Base-by-base conservation (phyloP, 306 rosid species). In the Citrullus mucosospermus region DNA sequence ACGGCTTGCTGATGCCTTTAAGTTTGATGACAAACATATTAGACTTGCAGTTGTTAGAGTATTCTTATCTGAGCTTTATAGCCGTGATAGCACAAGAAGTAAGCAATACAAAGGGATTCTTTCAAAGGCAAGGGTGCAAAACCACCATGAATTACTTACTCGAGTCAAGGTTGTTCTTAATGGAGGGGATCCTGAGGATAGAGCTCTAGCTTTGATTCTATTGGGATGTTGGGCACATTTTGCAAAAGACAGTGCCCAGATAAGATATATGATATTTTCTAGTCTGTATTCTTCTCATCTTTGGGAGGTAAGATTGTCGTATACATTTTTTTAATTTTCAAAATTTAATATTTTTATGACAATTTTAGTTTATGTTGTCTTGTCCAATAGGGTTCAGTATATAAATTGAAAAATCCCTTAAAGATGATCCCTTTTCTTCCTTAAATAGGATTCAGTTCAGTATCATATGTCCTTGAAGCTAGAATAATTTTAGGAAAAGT, bases 161-260 rank as follows among this genome's bases (percentile, higher is more conserved):
- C 82, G 89, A 79, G 93, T 92, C 59, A 92, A 86, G 89, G 79
- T 85, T 83, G 92, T 89, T 82, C 88, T 82, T 76, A 84, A 86
- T 34, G 13, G 58, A 68, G 92, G 90, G 57, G 93, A 88, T 81
- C 80, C 25, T 53, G 86, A 86, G 71, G 89, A 92, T 16, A 91
- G 77, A 78, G 88, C 90, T 50, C 53, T 89, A 80, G 90, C 96
- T 84, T 84, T 94, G 84, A 79, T 86, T 84, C 79, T 94, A 70
- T 92, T 88, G 59, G 97, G 98, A 74, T 94, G 98, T 78, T 94
- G 98, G 97, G 95, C 95, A 55, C 88, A 88, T 78, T 88, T 92
- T 53, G 82, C 94, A 15, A 82, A 87, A 56, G 92, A 87, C 77
- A 86, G 89, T 84, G 87, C 91, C 22, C 93, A 88, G 76, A 88